Conservation (phyloP, 2,329 filamentous ascomycete genomes). For the Graphilbum ipis-grandicollis region DNA sequence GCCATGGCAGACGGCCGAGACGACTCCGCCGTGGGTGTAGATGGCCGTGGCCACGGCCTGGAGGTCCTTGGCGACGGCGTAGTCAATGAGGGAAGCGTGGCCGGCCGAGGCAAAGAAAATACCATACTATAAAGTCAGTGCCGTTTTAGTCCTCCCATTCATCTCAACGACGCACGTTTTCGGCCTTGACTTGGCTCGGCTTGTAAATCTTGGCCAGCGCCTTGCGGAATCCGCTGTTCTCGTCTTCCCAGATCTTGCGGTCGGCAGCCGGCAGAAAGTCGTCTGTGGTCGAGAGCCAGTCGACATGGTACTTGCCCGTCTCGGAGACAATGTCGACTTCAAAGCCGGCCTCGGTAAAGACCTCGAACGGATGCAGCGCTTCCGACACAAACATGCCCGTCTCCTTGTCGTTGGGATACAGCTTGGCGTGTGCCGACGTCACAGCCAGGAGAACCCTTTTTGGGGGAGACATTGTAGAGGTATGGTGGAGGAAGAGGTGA, state of each 20-base stretch:
- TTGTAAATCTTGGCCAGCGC: constrained; percentile 25
- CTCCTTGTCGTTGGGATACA: constrained; percentile 22
- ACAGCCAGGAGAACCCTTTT: constrained; percentile 23
- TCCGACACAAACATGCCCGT: constrained; percentile 27
- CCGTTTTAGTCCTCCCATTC: too few species aligned
- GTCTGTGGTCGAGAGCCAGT: constrained; percentile 24
- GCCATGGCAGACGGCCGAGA: constrained; percentile 24
- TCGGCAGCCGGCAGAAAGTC: constrained; percentile 24
- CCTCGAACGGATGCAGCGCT: constrained; percentile 29
- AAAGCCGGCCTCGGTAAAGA: constrained; percentile 24
- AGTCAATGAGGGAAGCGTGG: constrained; percentile 28
- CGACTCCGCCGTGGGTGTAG: constrained; percentile 21
- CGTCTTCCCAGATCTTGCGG: constrained; percentile 24
- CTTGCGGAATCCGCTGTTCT: constrained; percentile 22
- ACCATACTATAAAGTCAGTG: too few species aligned
- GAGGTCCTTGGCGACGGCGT: constrained; percentile 21
- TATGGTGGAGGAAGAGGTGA: not conserved
- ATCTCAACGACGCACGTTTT: not conserved
- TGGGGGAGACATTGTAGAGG: constrained; percentile 14
- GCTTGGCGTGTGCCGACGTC: constrained; percentile 22
- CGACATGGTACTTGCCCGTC: constrained; percentile 22
- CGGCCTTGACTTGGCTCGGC: constrained; percentile 16
- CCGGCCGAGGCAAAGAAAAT: constrained; percentile 25
- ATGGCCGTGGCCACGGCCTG: constrained; percentile 22
- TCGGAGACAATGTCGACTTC: constrained; percentile 28